Percentiles rank a stretch among this genome's conserved stretches.
These are phyloP conservation scores for Fusarium heterosporum DNA, from an alignment of 2,329 filamentous ascomycete species.

Conservation along the genomic window DNA sequence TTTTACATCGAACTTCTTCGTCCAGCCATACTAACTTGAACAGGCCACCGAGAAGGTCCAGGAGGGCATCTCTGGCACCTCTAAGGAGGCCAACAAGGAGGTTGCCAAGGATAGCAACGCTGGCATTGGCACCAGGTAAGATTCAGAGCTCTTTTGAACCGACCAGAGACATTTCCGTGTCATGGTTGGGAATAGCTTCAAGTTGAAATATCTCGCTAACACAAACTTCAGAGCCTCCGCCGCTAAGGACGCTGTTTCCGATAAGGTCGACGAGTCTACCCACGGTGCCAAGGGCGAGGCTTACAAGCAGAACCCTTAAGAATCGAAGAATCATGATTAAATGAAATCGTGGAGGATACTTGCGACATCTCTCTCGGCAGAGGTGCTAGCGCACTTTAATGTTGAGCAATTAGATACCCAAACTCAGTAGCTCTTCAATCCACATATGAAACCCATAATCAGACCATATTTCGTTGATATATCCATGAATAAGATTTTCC, in stretches of 20 bases:
- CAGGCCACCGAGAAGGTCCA: slow-evolving; percentile 63
- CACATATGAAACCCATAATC: slow-evolving; percentile 21
- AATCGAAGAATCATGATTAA: background rate
- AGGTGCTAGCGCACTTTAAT: slow-evolving; percentile 1
- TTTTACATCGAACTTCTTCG: background rate
- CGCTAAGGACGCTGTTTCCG: slow-evolving; percentile 61
- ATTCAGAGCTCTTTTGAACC: background rate
- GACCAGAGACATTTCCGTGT: too few relatives aligned
- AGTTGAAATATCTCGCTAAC: too few relatives aligned
- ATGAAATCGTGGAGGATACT: slow-evolving; percentile 15
- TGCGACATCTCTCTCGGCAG: slow-evolving; percentile 1
- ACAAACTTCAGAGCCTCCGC: slow-evolving; percentile 56
- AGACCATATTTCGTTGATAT: background rate
- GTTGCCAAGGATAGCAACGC: slow-evolving; percentile 72
- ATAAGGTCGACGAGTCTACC: slow-evolving; percentile 59
- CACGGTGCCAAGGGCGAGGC: slow-evolving; percentile 56
- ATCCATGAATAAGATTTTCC: background rate
- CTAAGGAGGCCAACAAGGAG: slow-evolving; percentile 78
- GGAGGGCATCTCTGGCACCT: slow-evolving; percentile 65
- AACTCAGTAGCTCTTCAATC: slow-evolving; percentile 39
- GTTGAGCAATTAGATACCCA: slow-evolving; percentile 45
- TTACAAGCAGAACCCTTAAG: slow-evolving; percentile 58
- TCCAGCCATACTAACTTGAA: slow-evolving; percentile 60
- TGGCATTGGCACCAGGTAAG: slow-evolving; percentile 64
- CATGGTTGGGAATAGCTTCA: background rate